These are phyloP conservation scores for Apiosordaria backusii DNA, from an alignment of 495 filamentous ascomycete genomes.

Conservation along the genomic window DNA sequence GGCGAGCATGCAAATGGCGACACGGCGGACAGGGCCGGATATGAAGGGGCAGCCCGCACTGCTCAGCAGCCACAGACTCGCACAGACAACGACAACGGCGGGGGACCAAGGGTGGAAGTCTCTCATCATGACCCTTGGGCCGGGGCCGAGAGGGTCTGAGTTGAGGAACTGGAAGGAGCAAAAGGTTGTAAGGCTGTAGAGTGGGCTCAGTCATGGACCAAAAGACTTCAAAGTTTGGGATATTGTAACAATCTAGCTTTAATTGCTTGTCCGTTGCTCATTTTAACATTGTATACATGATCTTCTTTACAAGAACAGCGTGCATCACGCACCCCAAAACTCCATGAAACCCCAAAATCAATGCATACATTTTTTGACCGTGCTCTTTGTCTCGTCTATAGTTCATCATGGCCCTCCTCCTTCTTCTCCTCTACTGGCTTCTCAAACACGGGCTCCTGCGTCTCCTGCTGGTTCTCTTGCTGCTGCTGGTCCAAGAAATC, in stretches of 20 bases:
- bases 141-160: neutral
- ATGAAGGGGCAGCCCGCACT: neutral
- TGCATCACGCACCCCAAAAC: neutral
- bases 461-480: conserved; percentile 28
- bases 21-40: neutral
- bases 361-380: neutral
- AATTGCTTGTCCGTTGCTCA: neutral
- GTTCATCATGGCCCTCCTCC: conserved; percentile 46
- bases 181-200: too few relatives aligned
- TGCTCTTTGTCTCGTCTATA: conserved; percentile 43
- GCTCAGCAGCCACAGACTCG: neutral
- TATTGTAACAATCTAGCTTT: neutral
- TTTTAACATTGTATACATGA: neutral
- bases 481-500: conserved; percentile 39
- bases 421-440: conserved; percentile 35
- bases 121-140: conserved; percentile 1
- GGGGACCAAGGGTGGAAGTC: neutral
- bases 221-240: too few relatives aligned
- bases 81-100: neutral
- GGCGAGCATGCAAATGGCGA: neutral
- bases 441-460: neutral
- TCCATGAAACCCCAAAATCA: neutral
- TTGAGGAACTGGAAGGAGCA: neutral
- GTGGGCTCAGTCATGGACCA: too few relatives aligned
- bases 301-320: neutral